These are phyloP conservation scores for Melastoma malabathricum DNA, from an alignment of 345 rosid genomes.

Conservation along the genomic window DNA sequence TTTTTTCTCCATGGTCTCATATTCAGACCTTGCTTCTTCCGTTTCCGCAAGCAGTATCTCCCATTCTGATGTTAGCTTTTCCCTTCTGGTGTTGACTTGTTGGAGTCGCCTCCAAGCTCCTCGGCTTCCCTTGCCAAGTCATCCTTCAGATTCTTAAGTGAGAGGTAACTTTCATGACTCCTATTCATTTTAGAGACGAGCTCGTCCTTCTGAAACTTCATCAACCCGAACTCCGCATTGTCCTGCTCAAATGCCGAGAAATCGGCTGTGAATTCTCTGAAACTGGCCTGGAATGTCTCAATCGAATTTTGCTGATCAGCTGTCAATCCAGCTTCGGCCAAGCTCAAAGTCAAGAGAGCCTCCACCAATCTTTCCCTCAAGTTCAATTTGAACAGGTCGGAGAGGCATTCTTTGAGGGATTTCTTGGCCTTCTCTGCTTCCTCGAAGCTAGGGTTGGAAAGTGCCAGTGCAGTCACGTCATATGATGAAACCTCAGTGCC, in stretches of 20 bases:
- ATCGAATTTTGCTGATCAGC: constrained; percentile 1
- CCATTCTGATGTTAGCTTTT: constrained; percentile 5
- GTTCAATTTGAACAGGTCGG: constrained; percentile 10
- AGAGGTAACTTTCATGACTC: constrained; percentile 7
- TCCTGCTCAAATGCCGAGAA: constrained; percentile 9
- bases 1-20: constrained; percentile 3
- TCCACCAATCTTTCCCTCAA: constrained; percentile 8
- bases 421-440: constrained; percentile 9
- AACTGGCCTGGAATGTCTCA: constrained; percentile 6
- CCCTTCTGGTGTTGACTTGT: constrained; percentile 5
- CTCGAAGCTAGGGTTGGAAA: constrained; percentile 7
- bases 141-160: not conserved
- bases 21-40: constrained; percentile 1
- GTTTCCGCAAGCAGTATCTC: constrained; percentile 4
- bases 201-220: constrained; percentile 6
- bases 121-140: constrained; percentile 4
- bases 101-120: constrained; percentile 6
- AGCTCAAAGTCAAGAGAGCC: constrained; percentile 4
- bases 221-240: constrained; percentile 3
- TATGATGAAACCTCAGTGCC: constrained; percentile 2
- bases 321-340: constrained; percentile 4
- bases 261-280: constrained; percentile 6
- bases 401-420: constrained; percentile 11
- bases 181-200: constrained; percentile 5
- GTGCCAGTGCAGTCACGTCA: not conserved